Conservation (phyloP, 768 basidiomycete genomes). For the Phanerochaete sordida region DNA sequence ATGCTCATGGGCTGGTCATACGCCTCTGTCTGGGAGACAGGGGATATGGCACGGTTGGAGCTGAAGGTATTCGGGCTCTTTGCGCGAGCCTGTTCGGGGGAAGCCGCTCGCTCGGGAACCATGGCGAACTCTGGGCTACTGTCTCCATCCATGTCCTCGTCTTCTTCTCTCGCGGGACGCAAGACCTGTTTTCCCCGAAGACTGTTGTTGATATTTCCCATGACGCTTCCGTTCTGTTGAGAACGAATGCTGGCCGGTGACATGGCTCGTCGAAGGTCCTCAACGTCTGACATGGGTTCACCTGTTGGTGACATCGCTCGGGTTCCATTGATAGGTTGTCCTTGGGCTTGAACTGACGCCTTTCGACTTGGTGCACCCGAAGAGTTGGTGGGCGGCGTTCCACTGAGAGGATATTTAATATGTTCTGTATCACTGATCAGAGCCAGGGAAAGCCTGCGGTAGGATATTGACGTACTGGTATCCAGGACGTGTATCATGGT, state of each 20-base stretch:
- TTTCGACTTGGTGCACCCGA: constrained; percentile 40
- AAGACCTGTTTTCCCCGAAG: constrained; percentile 49
- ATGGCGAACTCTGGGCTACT: constrained; percentile 38
- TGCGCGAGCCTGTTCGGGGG: constrained; percentile 52
- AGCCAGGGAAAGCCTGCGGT: too few species aligned
- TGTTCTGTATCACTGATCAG: constrained; percentile 49
- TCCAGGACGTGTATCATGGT: constrained; percentile 87
- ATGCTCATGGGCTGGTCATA: constrained; percentile 46
- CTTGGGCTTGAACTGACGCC: constrained; percentile 38
- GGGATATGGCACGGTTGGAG: constrained; percentile 58
- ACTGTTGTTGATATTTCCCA: constrained; percentile 36
- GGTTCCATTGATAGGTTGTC: constrained; percentile 30
- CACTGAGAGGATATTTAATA: constrained; percentile 87
- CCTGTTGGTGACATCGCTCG: constrained; percentile 68
- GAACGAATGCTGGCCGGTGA: constrained; percentile 56
- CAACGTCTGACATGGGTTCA: constrained; percentile 40
- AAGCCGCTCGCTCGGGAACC: constrained; percentile 43
- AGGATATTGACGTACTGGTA: constrained; percentile 91
- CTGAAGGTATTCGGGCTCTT: constrained; percentile 53
- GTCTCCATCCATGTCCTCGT: constrained; percentile 51
- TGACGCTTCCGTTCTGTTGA: constrained; percentile 40
- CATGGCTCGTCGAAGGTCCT: constrained; percentile 62
- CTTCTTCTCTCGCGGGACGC: constrained; percentile 45
- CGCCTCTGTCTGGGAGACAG: constrained; percentile 30
- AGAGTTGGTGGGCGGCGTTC: constrained; percentile 32